Percentiles rank a stretch among this genome's conserved stretches.
phyloP scores from a whole-genome alignment of 1,284 basidiomycete species.

The Anthracocystis setariae region DNA sequence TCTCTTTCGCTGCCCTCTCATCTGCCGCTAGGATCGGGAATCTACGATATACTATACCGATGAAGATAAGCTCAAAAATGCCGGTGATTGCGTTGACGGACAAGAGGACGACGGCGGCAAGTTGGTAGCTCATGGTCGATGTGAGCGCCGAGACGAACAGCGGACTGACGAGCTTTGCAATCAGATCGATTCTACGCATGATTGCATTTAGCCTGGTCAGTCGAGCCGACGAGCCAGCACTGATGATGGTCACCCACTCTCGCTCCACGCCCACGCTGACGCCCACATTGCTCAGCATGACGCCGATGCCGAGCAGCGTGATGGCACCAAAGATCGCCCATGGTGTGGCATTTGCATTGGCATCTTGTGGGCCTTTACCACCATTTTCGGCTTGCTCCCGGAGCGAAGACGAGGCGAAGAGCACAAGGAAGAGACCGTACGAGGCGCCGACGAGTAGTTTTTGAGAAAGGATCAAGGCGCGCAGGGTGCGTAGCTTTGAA shows the following conservation, averaged over 20 bases:
- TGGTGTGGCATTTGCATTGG: constrained; percentile 19
- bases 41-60: constrained; percentile 50
- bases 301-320: constrained; percentile 68
- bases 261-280: constrained; percentile 73
- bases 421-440: constrained; percentile 69
- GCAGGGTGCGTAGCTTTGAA: constrained; percentile 69
- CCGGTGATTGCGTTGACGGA: constrained; percentile 35
- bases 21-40: constrained; percentile 46
- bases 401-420: constrained; percentile 52
- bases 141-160: constrained; percentile 74
- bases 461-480: constrained; percentile 70
- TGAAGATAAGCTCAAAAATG: constrained; percentile 53
- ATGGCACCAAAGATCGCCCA: constrained; percentile 69
- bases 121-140: constrained; percentile 36
- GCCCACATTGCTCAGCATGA: constrained; percentile 70
- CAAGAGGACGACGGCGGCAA: constrained; percentile 50
- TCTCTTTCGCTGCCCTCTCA: constrained; percentile 21
- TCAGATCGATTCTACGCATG: constrained; percentile 72
- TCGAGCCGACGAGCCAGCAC: constrained; percentile 47
- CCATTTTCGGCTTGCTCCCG: constrained; percentile 47
- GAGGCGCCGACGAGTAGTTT: constrained; percentile 70
- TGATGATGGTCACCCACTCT: constrained; percentile 73
- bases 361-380: constrained; percentile 30
- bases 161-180: constrained; percentile 73
- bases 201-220: constrained; percentile 65